A percentile compares a stretch with the other conserved stretches of the same genome.
Conservation (phyloP, 2,329 filamentous ascomycete genomes). For the Cercospora sp. region DNA sequence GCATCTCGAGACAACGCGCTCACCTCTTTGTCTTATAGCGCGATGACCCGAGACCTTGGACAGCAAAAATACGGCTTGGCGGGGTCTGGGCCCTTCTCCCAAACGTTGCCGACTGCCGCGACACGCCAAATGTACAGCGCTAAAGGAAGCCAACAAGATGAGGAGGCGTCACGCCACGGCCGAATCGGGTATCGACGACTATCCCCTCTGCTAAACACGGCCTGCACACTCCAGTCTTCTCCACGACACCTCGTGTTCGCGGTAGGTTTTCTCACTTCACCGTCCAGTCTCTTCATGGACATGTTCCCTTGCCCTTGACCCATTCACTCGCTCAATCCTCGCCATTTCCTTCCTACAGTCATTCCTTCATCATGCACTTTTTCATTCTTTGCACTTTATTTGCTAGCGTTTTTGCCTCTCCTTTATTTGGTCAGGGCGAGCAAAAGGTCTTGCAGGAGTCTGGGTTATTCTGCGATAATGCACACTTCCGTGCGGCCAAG, state of each 20-base stretch:
- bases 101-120: not conserved
- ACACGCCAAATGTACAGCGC: slow-evolving; percentile 1
- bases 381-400: not conserved
- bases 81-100: not conserved
- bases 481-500: not conserved
- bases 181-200: slow-evolving; percentile 11
- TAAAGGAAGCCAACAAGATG: slow-evolving; percentile 9
- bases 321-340: not conserved
- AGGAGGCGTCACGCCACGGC: slow-evolving; percentile 3
- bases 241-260: not conserved
- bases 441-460: not conserved
- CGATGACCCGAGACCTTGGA: not conserved
- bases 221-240: not conserved
- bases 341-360: not conserved
- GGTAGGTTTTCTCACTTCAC: not conserved
- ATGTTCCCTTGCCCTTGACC: not conserved
- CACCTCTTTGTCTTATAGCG: not conserved
- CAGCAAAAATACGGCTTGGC: not conserved
- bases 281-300: not conserved
- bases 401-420: slow-evolving; percentile 1
- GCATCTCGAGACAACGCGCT: not conserved
- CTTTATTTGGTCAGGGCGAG: not conserved
- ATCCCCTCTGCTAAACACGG: slow-evolving; percentile 1
- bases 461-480: not conserved
- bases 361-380: slow-evolving; percentile 7